Percentiles rank a stretch among this genome's conserved stretches.
phyloP scores from a whole-genome alignment of 1,284 basidiomycete species.

The Apiotrichum brassicae region DNA sequence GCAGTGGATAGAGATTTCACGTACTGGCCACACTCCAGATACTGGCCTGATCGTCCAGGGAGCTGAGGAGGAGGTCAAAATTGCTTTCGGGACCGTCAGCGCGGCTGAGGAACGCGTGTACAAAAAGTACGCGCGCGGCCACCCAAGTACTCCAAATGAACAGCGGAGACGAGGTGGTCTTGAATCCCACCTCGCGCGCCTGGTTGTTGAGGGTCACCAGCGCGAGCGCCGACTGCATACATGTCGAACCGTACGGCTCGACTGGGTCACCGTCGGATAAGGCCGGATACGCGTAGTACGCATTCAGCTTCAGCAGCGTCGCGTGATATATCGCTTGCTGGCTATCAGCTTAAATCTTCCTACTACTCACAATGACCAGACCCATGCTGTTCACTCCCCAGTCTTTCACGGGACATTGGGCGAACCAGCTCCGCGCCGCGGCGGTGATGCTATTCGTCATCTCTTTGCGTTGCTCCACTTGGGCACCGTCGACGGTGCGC shows the following conservation, averaged over 20 bases:
- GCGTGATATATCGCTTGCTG: conserved; percentile 44
- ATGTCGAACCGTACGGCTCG: conserved; percentile 40
- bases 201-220: conserved; percentile 27
- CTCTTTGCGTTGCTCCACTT: conserved; percentile 35
- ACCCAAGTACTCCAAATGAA: conserved; percentile 47
- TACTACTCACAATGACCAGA: conserved; percentile 42
- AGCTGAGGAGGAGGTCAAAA: conserved; percentile 36
- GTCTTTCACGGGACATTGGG: conserved; percentile 17
- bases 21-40: conserved; percentile 43
- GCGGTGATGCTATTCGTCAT: too few relatives aligned
- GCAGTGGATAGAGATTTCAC: conserved; percentile 7
- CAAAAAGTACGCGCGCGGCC: conserved; percentile 43
- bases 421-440: conserved; percentile 41
- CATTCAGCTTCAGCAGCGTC: conserved; percentile 45
- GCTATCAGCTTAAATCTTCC: background rate
- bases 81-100: conserved; percentile 30
- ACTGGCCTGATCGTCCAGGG: conserved; percentile 33
- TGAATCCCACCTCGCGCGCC: conserved; percentile 26
- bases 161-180: conserved; percentile 28
- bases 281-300: conserved; percentile 45
- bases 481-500: conserved; percentile 39
- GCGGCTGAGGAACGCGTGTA: conserved; percentile 38
- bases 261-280: conserved; percentile 35
- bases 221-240: conserved; percentile 27
- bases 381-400: conserved; percentile 23